Base-by-base conservation (phyloP, 192 early-diverging fungal species). In the Fimicolochytrium jonesii region DNA sequence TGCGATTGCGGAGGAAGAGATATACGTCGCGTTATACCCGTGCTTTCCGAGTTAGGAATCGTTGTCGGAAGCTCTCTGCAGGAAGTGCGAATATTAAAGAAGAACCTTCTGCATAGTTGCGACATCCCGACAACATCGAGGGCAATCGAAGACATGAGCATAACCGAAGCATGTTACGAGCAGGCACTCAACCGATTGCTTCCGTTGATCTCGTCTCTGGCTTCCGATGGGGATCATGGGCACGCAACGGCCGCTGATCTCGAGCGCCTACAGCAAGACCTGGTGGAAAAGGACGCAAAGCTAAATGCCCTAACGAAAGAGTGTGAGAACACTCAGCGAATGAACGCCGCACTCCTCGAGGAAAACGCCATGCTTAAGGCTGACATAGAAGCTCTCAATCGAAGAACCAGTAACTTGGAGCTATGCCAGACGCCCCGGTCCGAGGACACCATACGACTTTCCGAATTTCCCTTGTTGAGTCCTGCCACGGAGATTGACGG, bases 271-370 rank as follows among this genome's bases (percentile, higher is more conserved):
- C 30, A 33, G 13, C 9, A 41, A 35, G 46, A 36, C 2, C 59
- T 35, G 22, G 10, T 18, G n/a, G 59, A 61, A 5, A 47, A 51
- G 31, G 55, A 66, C 6, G 51, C 30, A 26, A 37, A 54, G 22
- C 15, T 54, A 18, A 0, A 18, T 2, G 51, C 37, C 13, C 11
- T 64, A 1, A 64, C 49, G 3, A 59, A 59, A 31, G 42, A 58
- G 29, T 66, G 41, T 26, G 64, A 57, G 42, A 26, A 66, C 33
- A 33, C 58, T 18, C 44, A 44, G 28, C 23, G 31, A 15, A 56
- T 66, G 54, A 66, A 66, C 26, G 45, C 29, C n/a, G 55, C 56
- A 0, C 44, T 66, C 9, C 35, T 66, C 45, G 54, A 66, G 54
- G 64, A 66, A 32, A 66, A 66, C 36, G 48, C 45, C 6, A 13